phyloP scores from a whole-genome alignment of 2,329 filamentous ascomycete species.

The Aureobasidium leucospermi region DNA sequence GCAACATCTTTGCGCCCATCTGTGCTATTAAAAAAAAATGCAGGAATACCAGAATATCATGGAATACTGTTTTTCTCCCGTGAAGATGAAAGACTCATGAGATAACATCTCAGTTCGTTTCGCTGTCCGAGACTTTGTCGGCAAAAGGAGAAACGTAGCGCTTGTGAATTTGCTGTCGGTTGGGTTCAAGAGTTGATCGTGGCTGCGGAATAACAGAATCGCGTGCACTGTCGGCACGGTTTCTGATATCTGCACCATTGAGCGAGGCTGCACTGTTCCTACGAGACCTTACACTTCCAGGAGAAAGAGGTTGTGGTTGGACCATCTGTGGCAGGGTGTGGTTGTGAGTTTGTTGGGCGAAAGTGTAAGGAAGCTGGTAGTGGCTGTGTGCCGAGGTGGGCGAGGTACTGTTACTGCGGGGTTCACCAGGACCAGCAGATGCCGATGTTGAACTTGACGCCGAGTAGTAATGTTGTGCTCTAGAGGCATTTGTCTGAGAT shows the following conservation, averaged over 20 bases:
- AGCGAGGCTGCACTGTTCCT: slow-evolving; percentile 20
- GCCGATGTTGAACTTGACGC: slow-evolving; percentile 3
- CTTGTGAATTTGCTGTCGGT: slow-evolving; percentile 2
- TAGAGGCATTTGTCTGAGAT: slow-evolving; percentile 14
- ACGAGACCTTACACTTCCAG: slow-evolving; percentile 22
- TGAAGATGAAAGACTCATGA: not conserved
- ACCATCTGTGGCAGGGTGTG: slow-evolving; percentile 27
- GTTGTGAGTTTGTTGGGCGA: slow-evolving; percentile 25
- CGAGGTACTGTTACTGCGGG: slow-evolving; percentile 5
- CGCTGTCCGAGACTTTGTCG: slow-evolving; percentile 4
- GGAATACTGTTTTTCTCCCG: slow-evolving; percentile 8
- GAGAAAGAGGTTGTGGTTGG: slow-evolving; percentile 17
- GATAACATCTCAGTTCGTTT: not conserved
- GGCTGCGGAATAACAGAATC: slow-evolving; percentile 8
- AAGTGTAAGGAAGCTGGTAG: slow-evolving; percentile 14
- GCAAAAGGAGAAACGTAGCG: slow-evolving; percentile 10
- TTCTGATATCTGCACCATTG: slow-evolving; percentile 18
- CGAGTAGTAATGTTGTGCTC: slow-evolving; percentile 15
- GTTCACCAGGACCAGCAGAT: not conserved
- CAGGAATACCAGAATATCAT: not conserved
- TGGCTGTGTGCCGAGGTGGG: not conserved
- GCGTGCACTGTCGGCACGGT: slow-evolving; percentile 27
- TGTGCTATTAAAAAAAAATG: not conserved
- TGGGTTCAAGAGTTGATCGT: slow-evolving; percentile 8
- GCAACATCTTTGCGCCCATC: not conserved